phyloP scores from a whole-genome alignment of 371 early-diverging fungal genomes.

The Ordospora colligata region DNA sequence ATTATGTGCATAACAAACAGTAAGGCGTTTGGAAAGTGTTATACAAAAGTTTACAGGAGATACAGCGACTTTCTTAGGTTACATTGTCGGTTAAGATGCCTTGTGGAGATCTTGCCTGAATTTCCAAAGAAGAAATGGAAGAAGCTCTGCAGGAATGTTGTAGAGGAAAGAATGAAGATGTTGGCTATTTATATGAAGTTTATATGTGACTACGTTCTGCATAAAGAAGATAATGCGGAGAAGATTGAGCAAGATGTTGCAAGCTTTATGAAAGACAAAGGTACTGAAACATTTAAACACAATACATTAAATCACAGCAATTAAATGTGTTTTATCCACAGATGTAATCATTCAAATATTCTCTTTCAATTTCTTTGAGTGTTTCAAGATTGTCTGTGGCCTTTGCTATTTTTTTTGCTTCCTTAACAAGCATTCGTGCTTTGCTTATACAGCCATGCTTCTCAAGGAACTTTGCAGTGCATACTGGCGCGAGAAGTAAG shows the following conservation, averaged over 20 bases:
- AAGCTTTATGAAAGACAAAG: neutral
- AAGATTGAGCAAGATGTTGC: neutral
- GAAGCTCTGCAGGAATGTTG: neutral
- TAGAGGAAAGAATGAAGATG: constrained; percentile 13
- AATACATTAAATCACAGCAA: too few species aligned
- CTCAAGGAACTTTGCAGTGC: neutral
- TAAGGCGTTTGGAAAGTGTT: neutral
- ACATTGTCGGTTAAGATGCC: neutral
- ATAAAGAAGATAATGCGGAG: neutral
- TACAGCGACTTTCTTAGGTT: constrained; percentile 14
- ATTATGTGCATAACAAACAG: constrained; percentile 15
- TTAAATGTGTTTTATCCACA: too few species aligned
- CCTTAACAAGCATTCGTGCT: neutral
- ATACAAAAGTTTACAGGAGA: constrained; percentile 12
- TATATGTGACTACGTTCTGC: neutral
- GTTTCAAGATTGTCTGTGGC: neutral
- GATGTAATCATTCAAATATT: neutral
- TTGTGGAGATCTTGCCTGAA: neutral
- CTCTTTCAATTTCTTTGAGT: neutral
- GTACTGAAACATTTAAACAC: neutral
- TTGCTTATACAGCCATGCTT: neutral
- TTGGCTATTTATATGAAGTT: constrained; percentile 19
- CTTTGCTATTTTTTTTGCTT: neutral
- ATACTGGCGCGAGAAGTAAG: neutral
- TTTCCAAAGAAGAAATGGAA: constrained; percentile 19